phyloP scores from a whole-genome alignment of 2,329 filamentous ascomycete genomes.

The Diaporthe sp. region DNA sequence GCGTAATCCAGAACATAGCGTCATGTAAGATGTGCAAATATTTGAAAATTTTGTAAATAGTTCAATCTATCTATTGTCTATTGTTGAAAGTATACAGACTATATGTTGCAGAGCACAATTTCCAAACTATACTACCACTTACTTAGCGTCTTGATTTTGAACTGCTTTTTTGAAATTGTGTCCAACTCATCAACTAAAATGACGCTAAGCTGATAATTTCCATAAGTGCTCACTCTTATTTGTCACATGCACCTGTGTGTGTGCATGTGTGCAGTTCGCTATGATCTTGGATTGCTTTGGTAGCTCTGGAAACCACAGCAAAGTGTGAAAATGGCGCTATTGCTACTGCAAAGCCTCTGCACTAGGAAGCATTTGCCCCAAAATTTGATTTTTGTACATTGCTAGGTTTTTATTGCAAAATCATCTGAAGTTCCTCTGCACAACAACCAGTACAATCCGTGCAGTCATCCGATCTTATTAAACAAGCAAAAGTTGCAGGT shows the following conservation, averaged over 20 bases:
- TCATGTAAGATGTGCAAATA: too few relatives aligned
- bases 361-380: not conserved
- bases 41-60: too few relatives aligned
- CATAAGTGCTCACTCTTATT: not conserved
- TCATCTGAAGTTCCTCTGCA: not conserved
- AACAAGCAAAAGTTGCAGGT: not conserved
- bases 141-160: not conserved
- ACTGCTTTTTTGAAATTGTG: not conserved
- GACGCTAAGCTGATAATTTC: not conserved
- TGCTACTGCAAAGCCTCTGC: not conserved
- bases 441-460: not conserved
- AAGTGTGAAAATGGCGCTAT: not conserved
- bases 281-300: not conserved
- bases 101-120: not conserved
- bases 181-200: not conserved
- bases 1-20: too few relatives aligned
- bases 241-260: not conserved
- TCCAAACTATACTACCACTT: not conserved
- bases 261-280: not conserved
- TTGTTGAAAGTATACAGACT: not conserved
- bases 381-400: not conserved
- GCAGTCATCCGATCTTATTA: constrained; percentile 6
- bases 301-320: not conserved
- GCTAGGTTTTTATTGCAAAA: not conserved
- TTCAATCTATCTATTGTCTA: not conserved